phyloP scores from a whole-genome alignment of 495 filamentous ascomycete genomes.

The Penicillium silybi region DNA sequence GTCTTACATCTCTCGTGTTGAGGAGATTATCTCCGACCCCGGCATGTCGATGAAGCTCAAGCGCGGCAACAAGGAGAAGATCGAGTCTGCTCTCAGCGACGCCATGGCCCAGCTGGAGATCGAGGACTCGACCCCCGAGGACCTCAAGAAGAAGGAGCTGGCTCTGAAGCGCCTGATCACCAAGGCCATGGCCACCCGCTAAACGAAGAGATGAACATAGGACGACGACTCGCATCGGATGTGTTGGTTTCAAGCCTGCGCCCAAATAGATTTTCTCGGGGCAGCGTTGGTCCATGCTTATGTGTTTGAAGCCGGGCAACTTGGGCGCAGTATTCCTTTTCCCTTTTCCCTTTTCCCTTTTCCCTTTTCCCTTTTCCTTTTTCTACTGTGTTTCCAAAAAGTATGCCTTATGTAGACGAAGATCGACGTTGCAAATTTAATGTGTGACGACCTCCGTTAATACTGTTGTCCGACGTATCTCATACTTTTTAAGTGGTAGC shows the following conservation, averaged over 20 bases:
- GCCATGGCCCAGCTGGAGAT: constrained; percentile 85
- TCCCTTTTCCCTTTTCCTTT: constrained; percentile 8
- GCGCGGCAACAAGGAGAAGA: constrained; percentile 99
- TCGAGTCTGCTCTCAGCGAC: constrained; percentile 85
- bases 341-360: constrained; percentile 9
- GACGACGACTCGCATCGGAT: constrained; percentile 19
- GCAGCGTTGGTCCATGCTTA: constrained; percentile 26
- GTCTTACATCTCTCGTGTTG: constrained; percentile 97
- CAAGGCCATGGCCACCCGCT: constrained; percentile 91
- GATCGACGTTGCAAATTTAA: constrained; percentile 37
- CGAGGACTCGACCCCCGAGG: constrained; percentile 84
- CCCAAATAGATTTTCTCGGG: constrained; percentile 20
- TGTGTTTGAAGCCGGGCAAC: constrained; percentile 28
- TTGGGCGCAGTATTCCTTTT: constrained; percentile 30
- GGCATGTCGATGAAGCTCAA: constrained; percentile 95
- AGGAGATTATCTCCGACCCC: constrained; percentile 97
- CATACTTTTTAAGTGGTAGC: neutral
- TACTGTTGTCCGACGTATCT: neutral
- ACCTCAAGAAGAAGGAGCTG: constrained; percentile 99
- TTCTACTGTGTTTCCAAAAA: constrained; percentile 28
- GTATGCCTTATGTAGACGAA: constrained; percentile 36
- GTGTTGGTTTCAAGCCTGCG: constrained; percentile 10
- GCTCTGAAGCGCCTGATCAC: constrained; percentile 96
- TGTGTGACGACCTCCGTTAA: constrained; percentile 29
- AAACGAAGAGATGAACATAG: constrained; percentile 39